A percentile compares a stretch with the other conserved stretches of the same genome.
phyloP scores from a whole-genome alignment of 371 early-diverging fungal genomes.

The Saksenaea oblongispora region DNA sequence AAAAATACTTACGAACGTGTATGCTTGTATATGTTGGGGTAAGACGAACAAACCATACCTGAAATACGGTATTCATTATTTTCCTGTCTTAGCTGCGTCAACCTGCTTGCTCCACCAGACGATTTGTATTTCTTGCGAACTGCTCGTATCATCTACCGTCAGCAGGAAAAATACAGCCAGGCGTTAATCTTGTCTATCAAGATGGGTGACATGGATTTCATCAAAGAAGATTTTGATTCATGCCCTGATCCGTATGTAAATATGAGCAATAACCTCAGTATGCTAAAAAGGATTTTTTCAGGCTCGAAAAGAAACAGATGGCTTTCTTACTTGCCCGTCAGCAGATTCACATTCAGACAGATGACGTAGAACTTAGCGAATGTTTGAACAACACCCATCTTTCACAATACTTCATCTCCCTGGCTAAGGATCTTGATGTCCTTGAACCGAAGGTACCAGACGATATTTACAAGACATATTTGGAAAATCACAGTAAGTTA shows the following conservation, averaged over 20 bases:
- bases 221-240: constrained; percentile 87
- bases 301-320: constrained; percentile 87
- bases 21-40: constrained; percentile 94
- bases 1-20: constrained; percentile 92
- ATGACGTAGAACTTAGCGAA: constrained; percentile 79
- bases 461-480: constrained; percentile 96
- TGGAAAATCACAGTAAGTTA: constrained; percentile 82
- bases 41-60: constrained; percentile 9
- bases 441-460: constrained; percentile 95
- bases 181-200: constrained; percentile 86
- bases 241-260: constrained; percentile 77
- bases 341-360: constrained; percentile 79
- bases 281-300: constrained; percentile 17
- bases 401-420: constrained; percentile 81
- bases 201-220: constrained; percentile 78
- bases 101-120: constrained; percentile 88
- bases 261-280: background rate
- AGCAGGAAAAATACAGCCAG: constrained; percentile 77
- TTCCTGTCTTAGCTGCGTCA: constrained; percentile 75
- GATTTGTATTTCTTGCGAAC: constrained; percentile 84
- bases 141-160: constrained; percentile 88
- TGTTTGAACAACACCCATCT: constrained; percentile 88
- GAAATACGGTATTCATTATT: background rate
- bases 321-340: constrained; percentile 94
- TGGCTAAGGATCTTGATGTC: constrained; percentile 93